Base-by-base conservation (phyloP, 1,284 basidiomycete species). In the Lentinula novae-zelandiae region DNA sequence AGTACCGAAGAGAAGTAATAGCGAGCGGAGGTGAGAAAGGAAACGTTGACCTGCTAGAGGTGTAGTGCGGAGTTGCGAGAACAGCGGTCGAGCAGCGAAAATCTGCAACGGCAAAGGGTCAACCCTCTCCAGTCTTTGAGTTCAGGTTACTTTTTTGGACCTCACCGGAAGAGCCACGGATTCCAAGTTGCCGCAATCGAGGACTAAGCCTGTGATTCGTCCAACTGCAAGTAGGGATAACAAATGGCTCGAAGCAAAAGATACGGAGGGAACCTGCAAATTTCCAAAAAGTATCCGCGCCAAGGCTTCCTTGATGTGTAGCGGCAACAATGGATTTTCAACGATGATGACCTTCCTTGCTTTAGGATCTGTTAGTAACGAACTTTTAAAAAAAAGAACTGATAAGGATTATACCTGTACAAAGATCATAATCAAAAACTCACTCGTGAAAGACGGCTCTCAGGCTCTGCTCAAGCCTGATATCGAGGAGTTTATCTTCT, bases 151-250 rank as follows among this genome's bases (percentile, higher is more conserved):
- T 27, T 27, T 10, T 12, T 13, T 5, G 17, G 12, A 12, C 77
- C 90, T 60, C 68, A 96, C 96, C 0, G 96, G 95, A 46, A 96
- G 81, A 7, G 89, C 86, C 2, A 88, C 90, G 0, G 95, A 90
- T 73, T 99, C 95, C 1, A 96, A 81, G 71, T 96, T 89, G 0
- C 96, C 97, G 65, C 88, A 88, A 68, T 98, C 95, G 1, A 99
- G 78, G 0, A 98, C 96, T 6, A 99, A 82, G 1, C 96, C 96
- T 0, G 94, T 95, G 65, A 95, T 90, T 61, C 92, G 80, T 3
- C 97, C 96, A 1, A 89, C 85, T 1, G 95, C 88, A 60, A 97
- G 80, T 13, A 98, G 76, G 0, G 93, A 84, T 9, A 97, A 82
- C 1, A 98, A 75, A 67, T 93, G 92, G 61, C 93, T 89, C 7